Evolutionary conservation across 345 rosid species (phyloP).

Genomic region (rapeseed (Brassica napus)): Da-Ae NC_063440.1:19329001-19329500

Average conservation of each 20-base stretch:
- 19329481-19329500: too few relatives aligned
- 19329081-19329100: conserved; percentile 98
- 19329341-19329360: conserved; percentile 95
- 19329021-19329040: conserved; percentile 92
- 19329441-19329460: too few relatives aligned
- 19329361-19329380: conserved; percentile 96
- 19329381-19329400: conserved; percentile 77
- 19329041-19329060: conserved; percentile 96
- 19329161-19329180: conserved; percentile 86
- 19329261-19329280: conserved; percentile 99
- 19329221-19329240: too few relatives aligned
- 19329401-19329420: conserved; percentile 2
- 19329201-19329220: conserved; percentile 16
- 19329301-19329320: conserved; percentile 90
- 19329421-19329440: background rate
- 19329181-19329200: background rate
- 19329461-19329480: too few relatives aligned
- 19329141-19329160: conserved; percentile 83
- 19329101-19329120: conserved; percentile 97
- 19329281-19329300: conserved; percentile 96
- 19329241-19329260: conserved; percentile 37
- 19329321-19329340: conserved; percentile 91
- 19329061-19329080: conserved; percentile 93
- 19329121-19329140: conserved; percentile 99
- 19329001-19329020: conserved; percentile 76